Base-by-base conservation (phyloP, 1,139 yeast genomes). In the Kodamaea plutei region DNA sequence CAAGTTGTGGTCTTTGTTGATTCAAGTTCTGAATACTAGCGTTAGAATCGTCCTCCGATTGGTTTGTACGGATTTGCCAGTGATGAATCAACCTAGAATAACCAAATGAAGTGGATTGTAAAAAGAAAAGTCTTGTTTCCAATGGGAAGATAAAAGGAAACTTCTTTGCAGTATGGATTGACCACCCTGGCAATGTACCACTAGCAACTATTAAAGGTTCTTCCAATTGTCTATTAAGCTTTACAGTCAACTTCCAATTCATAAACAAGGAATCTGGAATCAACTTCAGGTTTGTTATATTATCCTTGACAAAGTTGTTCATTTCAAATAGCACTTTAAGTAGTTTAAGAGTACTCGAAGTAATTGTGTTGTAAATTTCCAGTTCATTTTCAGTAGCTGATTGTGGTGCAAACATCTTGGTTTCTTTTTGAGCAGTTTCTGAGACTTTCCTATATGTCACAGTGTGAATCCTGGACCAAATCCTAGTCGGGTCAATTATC, bases 51-150 rank as follows among this genome's bases (percentile, higher is more conserved):
- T 57, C 62, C 14, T 52, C 59, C 5, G 66, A 74, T 38, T 64
- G 71, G 25, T 61, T 67, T 1, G 76, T 64, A 40, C 75, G 62
- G 2, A 60, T 48, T 48, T 79, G 85, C 95, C 95, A 87, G 31
- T 79, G 71, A 39, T 81, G 82, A 40, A 91, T 83, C 29, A 85
- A 64, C 37, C 97, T 69, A 1, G 95, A 85, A 53, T 84, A 83
- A 0, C 97, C 97, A 64, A 85, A 89, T 0, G 97, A 88, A 0
- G 96, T 85, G 4, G 91, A 80, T 45, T 84, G 93, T 36, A 91
- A 58, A 48, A 85, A 88, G 42, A 78, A 74, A 27, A 84, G 67
- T 38, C 97, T 69, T 0, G 93, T 77, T 37, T 82, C 94, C 34
- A 89, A 63, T 0, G 97, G 96, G 50, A 85, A 87, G 31, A 91